phyloP scores from a whole-genome alignment of 2,329 filamentous ascomycete species.

The Fusarium nygamai region DNA sequence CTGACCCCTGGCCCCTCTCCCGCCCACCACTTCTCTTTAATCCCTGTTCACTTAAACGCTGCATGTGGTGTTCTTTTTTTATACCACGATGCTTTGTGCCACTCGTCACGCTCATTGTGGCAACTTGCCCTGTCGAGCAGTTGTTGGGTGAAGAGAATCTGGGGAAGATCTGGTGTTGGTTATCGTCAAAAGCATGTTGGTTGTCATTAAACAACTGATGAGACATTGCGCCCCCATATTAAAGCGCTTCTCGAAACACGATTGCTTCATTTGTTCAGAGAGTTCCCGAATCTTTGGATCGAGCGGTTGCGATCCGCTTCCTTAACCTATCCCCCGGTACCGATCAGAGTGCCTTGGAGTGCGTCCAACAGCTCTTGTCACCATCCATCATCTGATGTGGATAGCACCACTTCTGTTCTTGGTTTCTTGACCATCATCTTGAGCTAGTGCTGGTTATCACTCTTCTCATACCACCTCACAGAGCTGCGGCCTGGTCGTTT shows the following conservation, averaged over 20 bases:
- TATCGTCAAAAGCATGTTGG: constrained; percentile 14
- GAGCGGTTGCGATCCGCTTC: constrained; percentile 14
- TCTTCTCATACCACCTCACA: constrained; percentile 13
- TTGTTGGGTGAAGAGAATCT: constrained; percentile 11
- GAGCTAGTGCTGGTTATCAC: constrained; percentile 18
- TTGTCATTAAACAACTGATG: constrained; percentile 6
- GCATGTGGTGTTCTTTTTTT: constrained; percentile 30
- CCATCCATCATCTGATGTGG: constrained; percentile 11
- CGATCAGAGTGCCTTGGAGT: too few species aligned
- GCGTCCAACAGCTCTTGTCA: constrained; percentile 1
- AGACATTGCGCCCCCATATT: constrained; percentile 17
- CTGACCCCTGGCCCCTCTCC: constrained; percentile 24
- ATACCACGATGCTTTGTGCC: constrained; percentile 7
- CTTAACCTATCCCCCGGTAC: constrained; percentile 10
- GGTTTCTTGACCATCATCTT: constrained; percentile 1
- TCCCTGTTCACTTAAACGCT: constrained; percentile 18
- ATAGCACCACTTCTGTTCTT: neutral
- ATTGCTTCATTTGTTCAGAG: constrained; percentile 5
- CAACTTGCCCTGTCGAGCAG: constrained; percentile 2
- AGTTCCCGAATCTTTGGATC: constrained; percentile 1
- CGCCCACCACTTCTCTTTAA: constrained; percentile 16
- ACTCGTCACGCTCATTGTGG: constrained; percentile 12
- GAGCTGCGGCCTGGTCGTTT: constrained; percentile 8
- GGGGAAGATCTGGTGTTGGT: constrained; percentile 31
- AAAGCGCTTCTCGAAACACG: constrained; percentile 33